Base-by-base conservation (phyloP, 23 red algal genomes). In the Gracilariopsis chorda region DNA sequence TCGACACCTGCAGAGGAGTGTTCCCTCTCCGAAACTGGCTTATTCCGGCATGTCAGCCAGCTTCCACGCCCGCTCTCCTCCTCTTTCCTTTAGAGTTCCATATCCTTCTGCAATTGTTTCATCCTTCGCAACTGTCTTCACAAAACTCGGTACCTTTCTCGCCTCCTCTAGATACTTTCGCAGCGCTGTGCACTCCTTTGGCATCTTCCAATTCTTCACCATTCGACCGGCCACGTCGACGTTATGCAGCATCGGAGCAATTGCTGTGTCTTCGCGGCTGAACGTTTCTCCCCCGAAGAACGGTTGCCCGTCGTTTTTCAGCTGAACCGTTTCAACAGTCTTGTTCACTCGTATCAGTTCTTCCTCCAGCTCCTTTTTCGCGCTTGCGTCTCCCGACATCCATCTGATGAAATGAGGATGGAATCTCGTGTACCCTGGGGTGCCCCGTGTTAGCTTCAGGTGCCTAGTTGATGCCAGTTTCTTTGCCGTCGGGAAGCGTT, bases 271-370 rank as follows among this genome's bases (percentile, higher is more conserved):
- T 33, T 86, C 91, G 28, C 91, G 52, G 23, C 74, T 65, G 60
- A 94, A 94, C 1, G 20, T 20, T 21, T 67, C 52, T 21, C 91
- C 91, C 4, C 91, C 91, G 11, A 94, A 69, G 30, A 94, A 94
- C 16, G 80, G 67, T 13, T 5, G 5, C 12, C 58, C 75, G 2
- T 67, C 78, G 34, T 92, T 84, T n/a, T 76, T 71, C 49, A 49
- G 30, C 91, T 94, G 62, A 9, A 80, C 91, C 34, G 48, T 2
- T 30, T 64, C 58, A 3, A 86, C 51, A 27, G 51, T 70, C 33
- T 61, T 19, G 25, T 91, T 70, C 63, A 91, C 57, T 28, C 55
- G 40, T 20, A 73, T 51, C 27, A 91, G 61, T 51, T 91, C 88
- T 47, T 16, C 33, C 67, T 94, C 79, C 51, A 73, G 13, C 12